A percentile compares a stretch with the other conserved stretches of the same genome.
Evolutionary conservation across 495 filamentous ascomycete species (phyloP).

Genomic region (Daldinia bambusicola): DNA sequence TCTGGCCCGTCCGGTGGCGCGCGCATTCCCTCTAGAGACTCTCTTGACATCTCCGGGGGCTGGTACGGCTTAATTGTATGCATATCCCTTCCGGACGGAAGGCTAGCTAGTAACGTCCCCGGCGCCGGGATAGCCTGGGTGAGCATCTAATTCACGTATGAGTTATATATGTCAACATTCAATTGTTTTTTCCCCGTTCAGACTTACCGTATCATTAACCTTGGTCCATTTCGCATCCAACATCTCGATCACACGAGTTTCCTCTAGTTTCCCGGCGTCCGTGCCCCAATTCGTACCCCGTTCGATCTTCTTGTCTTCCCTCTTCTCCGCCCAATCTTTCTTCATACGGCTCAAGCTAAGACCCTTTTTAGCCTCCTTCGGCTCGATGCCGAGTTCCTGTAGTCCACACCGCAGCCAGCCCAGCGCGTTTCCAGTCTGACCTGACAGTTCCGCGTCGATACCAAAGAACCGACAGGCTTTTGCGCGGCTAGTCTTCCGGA

Average conservation of each 20-base stretch:
- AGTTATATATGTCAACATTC: conserved; percentile 3
- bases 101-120: conserved; percentile 72
- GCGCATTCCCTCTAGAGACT: conserved; percentile 65
- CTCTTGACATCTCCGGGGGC: conserved; percentile 65
- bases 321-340: conserved; percentile 74
- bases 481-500: conserved; percentile 76
- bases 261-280: conserved; percentile 85
- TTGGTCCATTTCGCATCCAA: conserved; percentile 89
- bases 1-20: conserved; percentile 61
- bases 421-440: conserved; percentile 81
- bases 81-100: conserved; percentile 90
- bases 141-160: conserved; percentile 68
- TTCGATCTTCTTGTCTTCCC: conserved; percentile 75
- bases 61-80: conserved; percentile 71
- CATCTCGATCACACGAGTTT: conserved; percentile 85
- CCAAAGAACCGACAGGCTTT: conserved; percentile 90
- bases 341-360: conserved; percentile 72
- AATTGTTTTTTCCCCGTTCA: not conserved
- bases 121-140: conserved; percentile 79
- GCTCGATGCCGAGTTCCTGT: conserved; percentile 71
- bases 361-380: conserved; percentile 57
- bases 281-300: conserved; percentile 78
- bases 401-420: conserved; percentile 82
- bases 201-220: conserved; percentile 88
- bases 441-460: conserved; percentile 84